Conservation (phyloP, 2,329 filamentous ascomycete species). For the Ceratocystis lukuohia region DNA sequence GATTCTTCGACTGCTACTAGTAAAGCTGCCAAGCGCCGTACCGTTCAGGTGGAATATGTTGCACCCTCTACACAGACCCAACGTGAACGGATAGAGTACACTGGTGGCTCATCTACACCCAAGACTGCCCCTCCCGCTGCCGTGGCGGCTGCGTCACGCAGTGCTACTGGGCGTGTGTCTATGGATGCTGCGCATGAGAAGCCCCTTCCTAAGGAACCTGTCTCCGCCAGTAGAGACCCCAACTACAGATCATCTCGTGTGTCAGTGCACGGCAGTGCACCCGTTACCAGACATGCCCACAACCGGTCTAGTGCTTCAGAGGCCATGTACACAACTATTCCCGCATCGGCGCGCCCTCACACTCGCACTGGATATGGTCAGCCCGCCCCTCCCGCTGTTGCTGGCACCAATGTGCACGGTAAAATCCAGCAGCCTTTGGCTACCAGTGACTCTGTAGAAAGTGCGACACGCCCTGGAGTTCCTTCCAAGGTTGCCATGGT, state of each 20-base stretch:
- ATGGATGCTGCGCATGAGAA: conserved; percentile 39
- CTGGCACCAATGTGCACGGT: conserved; percentile 77
- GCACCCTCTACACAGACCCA: conserved; percentile 76
- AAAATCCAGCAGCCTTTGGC: conserved; percentile 65
- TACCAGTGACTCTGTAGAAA: conserved; percentile 49
- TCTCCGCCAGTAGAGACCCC: conserved; percentile 22
- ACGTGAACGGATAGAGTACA: conserved; percentile 40
- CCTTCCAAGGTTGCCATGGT: conserved; percentile 46
- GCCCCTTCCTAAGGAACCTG: conserved; percentile 44
- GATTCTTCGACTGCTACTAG: conserved; percentile 40
- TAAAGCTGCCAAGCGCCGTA: conserved; percentile 81
- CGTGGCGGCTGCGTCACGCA: conserved; percentile 28
- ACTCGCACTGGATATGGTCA: conserved; percentile 86
- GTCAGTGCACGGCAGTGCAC: conserved; percentile 4
- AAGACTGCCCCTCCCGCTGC: conserved; percentile 40
- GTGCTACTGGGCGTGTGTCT: conserved; percentile 40
- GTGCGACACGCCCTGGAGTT: conserved; percentile 49
- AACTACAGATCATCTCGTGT: conserved; percentile 21
- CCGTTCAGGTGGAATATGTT: conserved; percentile 95
- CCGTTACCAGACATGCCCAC: conserved; percentile 26
- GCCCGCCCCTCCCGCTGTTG: conserved; percentile 73
- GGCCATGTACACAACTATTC: conserved; percentile 29
- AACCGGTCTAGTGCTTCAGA: conserved; percentile 32
- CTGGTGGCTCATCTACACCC: conserved; percentile 18
- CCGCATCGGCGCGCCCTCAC: conserved; percentile 41